phyloP scores from a whole-genome alignment of 768 basidiomycete genomes.

The Coprinopsis sp. region DNA sequence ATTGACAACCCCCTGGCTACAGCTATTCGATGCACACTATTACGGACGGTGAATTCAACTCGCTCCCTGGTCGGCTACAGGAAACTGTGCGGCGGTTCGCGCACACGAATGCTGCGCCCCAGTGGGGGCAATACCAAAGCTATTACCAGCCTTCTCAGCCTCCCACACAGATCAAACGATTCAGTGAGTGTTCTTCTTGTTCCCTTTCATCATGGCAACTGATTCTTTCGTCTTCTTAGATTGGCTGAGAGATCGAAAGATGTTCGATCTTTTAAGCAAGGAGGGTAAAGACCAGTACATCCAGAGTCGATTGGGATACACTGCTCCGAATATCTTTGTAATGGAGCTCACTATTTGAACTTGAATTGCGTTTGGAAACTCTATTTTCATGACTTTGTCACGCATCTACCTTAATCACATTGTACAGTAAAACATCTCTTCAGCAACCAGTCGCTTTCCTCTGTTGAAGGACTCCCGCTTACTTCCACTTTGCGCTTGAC shows the following conservation, averaged over 20 bases:
- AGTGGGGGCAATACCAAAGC: slow-evolving; percentile 21
- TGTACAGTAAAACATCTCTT: no score
- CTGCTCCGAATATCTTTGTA: slow-evolving; percentile 75
- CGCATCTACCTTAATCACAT: not conserved
- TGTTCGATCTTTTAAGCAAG: slow-evolving; percentile 59
- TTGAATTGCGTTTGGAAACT: no score
- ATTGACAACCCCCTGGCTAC: not conserved
- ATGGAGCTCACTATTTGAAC: slow-evolving; percentile 43
- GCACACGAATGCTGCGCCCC: slow-evolving; percentile 26
- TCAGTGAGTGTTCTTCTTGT: slow-evolving; percentile 22
- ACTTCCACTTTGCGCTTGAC: no score
- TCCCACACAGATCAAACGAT: slow-evolving; percentile 60
- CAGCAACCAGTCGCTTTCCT: no score
- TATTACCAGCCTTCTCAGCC: slow-evolving; percentile 46
- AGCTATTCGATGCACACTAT: slow-evolving; percentile 70
- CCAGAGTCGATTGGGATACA: slow-evolving; percentile 60
- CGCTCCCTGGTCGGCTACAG: slow-evolving; percentile 59
- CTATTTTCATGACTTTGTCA: not conserved
- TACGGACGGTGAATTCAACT: slow-evolving; percentile 59
- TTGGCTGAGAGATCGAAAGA: slow-evolving; percentile 71
- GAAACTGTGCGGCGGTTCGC: slow-evolving; percentile 69
- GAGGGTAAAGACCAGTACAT: slow-evolving; percentile 51
- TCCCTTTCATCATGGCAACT: not conserved
- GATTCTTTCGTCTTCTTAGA: slow-evolving; percentile 35
- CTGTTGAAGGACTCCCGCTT: no score